Percentiles rank a stretch among this genome's conserved stretches.
Conservation (phyloP, 768 basidiomycete genomes). For the Boletus reticuloceps region DNA sequence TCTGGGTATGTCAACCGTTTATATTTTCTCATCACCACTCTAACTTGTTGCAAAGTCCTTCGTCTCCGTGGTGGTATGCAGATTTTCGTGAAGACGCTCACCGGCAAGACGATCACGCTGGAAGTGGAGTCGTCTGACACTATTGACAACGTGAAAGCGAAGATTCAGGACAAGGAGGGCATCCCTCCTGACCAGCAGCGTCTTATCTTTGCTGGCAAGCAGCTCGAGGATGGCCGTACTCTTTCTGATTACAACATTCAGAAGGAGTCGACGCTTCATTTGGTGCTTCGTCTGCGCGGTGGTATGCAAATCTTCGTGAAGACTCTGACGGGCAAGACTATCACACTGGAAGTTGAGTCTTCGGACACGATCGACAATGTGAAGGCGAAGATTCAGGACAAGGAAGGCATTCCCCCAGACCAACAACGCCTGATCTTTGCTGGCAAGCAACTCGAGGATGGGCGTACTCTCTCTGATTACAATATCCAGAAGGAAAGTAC, state of each 20-base stretch:
- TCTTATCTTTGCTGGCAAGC: slow-evolving; percentile 91
- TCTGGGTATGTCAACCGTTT: slow-evolving; percentile 18
- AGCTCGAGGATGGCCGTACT: slow-evolving; percentile 91
- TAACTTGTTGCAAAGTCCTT: slow-evolving; percentile 44
- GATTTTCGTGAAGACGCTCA: slow-evolving; percentile 85
- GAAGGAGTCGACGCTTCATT: slow-evolving; percentile 77
- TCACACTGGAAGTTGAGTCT: slow-evolving; percentile 73
- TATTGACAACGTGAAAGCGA: slow-evolving; percentile 86
- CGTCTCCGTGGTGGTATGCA: slow-evolving; percentile 91
- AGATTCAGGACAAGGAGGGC: slow-evolving; percentile 82
- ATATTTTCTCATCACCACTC: fast-evolving
- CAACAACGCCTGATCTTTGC: slow-evolving; percentile 80
- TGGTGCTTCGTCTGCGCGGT: slow-evolving; percentile 72
- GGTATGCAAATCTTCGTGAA: slow-evolving; percentile 75
- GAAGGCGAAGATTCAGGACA: slow-evolving; percentile 77
- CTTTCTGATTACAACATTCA: slow-evolving; percentile 80
- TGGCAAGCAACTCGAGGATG: slow-evolving; percentile 77
- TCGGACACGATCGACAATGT: slow-evolving; percentile 77
- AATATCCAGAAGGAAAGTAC: slow-evolving; percentile 77
- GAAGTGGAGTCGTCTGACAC: slow-evolving; percentile 94
- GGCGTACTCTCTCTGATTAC: slow-evolving; percentile 74
- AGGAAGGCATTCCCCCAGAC: slow-evolving; percentile 78
- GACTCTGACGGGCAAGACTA: slow-evolving; percentile 74
- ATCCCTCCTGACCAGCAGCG: slow-evolving; percentile 86
- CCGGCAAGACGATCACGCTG: slow-evolving; percentile 89